Evolutionary conservation across 228 moss, liverwort and hornwort genomes (phyloP), one percentile per base, ranked within the genome.

Genomic region (Sphagnum magellanicum): DNA sequence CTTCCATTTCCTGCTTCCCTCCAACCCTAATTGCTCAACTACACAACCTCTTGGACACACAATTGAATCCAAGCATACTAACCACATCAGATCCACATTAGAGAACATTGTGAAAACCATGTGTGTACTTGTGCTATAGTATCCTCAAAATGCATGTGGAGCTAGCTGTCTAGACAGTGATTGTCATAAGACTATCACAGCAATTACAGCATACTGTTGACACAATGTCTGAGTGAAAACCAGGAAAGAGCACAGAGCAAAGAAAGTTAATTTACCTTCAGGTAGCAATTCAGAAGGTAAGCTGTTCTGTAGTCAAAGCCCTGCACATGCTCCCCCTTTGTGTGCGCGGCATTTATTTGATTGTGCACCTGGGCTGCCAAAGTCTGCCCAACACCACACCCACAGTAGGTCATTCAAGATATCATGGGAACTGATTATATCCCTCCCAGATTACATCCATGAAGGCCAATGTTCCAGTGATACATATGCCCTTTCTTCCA

Each of bases 251-350:
- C 32, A 32, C 1, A 15, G 48, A 0, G 7, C 55, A 9, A 52
- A 62, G 13, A 59, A 49, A 73, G 74, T n/a, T 10, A 32, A 0
- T 1, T 32, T 65, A 81, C 97, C 90, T 93, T 90, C 73, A 98
- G 93, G 79, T 94, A 98, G 67, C 85, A 87, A 67, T 82, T 98
- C 5, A 93, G 90, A 75, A 98, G 87, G 59, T 71, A 87, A 8
- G 97, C 93, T 50, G 91, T 98, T 67, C 97, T 98, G 80, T 87
- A 98, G 79, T 98, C 93, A 78, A 90, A 93, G 57, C 93, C 97
- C 65, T 68, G 66, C 71, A 93, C 71, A 73, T 78, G 59, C 68
- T 93, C 87, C 52, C 70, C 83, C 72, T 91, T 88, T 15, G 85
- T 90, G 61, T 91, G 86, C 53, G 85, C 81, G 48, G 90, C 87